A percentile compares a stretch with the other conserved stretches of the same genome.
These are phyloP conservation scores for Calonectria pteridis DNA, from an alignment of 2,329 filamentous ascomycete genomes.

Conservation along the genomic window DNA sequence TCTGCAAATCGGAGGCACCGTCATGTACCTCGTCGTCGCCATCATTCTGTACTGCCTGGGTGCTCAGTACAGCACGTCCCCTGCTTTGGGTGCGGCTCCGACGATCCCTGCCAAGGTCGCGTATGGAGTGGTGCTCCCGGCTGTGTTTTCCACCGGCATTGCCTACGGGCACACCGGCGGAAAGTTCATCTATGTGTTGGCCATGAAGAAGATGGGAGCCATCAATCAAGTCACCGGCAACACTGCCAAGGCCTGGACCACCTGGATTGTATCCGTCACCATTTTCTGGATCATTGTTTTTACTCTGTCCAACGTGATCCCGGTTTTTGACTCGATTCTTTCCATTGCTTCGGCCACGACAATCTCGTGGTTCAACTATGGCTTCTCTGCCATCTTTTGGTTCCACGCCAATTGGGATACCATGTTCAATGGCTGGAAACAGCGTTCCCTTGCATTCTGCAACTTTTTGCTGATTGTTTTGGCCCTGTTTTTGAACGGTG, in stretches of 20 bases:
- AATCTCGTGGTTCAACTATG: slow-evolving; percentile 45
- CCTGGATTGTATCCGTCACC: slow-evolving; percentile 39
- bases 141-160: slow-evolving; percentile 40
- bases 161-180: slow-evolving; percentile 43
- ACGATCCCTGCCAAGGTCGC: slow-evolving; percentile 42
- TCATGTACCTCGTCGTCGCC: slow-evolving; percentile 42
- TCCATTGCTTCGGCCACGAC: slow-evolving; percentile 43
- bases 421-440: slow-evolving; percentile 37
- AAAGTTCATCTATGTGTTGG: slow-evolving; percentile 41
- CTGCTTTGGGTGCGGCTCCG: slow-evolving; percentile 39
- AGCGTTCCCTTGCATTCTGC: slow-evolving; percentile 27
- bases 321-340: slow-evolving; percentile 46
- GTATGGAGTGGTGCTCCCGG: slow-evolving; percentile 42
- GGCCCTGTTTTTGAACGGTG: slow-evolving; percentile 42
- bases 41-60: slow-evolving; percentile 41
- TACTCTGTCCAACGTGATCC: slow-evolving; percentile 44
- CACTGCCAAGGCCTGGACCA: slow-evolving; percentile 42
- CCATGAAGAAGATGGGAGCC: slow-evolving; percentile 35
- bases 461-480: slow-evolving; percentile 38
- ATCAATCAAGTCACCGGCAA: slow-evolving; percentile 37
- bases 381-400: slow-evolving; percentile 42
- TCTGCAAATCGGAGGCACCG: slow-evolving; percentile 40
- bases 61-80: slow-evolving; percentile 38
- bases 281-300: slow-evolving; percentile 44
- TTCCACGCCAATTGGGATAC: slow-evolving; percentile 36